phyloP scores from a whole-genome alignment of 176 grass and related monocot species.

The Carex littledalei region DNA sequence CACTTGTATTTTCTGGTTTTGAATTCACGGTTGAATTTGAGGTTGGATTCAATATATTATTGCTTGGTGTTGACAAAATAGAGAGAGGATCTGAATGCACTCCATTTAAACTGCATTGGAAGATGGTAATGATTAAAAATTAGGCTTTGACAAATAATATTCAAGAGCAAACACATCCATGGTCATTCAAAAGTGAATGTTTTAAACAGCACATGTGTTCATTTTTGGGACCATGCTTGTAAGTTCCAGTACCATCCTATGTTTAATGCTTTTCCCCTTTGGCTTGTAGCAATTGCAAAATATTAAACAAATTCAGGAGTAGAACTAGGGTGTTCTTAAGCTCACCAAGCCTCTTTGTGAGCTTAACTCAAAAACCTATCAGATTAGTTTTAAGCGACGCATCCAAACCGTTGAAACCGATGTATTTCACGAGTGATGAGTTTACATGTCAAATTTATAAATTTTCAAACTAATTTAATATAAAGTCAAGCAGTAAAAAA shows the following conservation, averaged over 20 bases:
- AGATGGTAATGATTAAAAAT: conserved; percentile 7
- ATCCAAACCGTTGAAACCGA: no score
- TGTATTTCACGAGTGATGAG: no score
- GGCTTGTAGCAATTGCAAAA: neutral
- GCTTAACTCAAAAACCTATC: no score
- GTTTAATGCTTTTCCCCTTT: neutral
- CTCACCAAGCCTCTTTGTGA: no score
- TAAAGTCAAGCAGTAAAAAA: no score
- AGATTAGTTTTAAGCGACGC: no score
- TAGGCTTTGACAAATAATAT: neutral
- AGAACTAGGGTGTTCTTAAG: no score
- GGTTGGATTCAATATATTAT: conserved; percentile 12
- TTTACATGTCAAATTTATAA: no score
- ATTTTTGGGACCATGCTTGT: neutral
- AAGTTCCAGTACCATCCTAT: neutral
- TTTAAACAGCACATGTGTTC: neutral
- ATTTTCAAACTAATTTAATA: no score
- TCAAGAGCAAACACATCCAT: neutral
- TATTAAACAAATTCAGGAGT: neutral
- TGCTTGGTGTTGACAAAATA: conserved; percentile 26
- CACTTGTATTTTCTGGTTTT: conserved; percentile 29
- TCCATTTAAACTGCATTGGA: conserved; percentile 34
- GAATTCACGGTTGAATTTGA: conserved; percentile 22
- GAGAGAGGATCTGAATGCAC: conserved; percentile 34
- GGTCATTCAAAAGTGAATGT: neutral